Conservation (phyloP, 2,329 filamentous ascomycete genomes). For the Colletotrichum orbiculare region DNA sequence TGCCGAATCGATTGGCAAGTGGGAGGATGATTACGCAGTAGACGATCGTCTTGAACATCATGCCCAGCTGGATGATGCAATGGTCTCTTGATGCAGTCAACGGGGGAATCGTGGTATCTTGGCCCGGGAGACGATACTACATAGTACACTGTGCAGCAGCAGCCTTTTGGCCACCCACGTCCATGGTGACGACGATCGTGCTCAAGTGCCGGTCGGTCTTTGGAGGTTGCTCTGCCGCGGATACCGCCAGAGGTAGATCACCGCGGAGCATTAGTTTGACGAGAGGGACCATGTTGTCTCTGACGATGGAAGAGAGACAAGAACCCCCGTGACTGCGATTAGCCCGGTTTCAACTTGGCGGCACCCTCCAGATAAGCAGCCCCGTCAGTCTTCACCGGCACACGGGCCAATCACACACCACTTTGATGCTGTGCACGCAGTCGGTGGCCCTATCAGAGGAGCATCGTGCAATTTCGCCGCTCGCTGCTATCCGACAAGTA, state of each 20-base stretch:
- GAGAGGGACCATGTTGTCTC: slow-evolving; percentile 25
- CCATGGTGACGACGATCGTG: slow-evolving; percentile 16
- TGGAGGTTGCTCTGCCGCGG: slow-evolving; percentile 26
- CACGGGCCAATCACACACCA: slow-evolving; percentile 16
- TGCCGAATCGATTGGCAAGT: too few relatives aligned
- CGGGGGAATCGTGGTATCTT: too few relatives aligned
- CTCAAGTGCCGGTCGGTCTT: slow-evolving; percentile 18
- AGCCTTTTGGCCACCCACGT: too few relatives aligned
- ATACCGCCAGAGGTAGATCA: slow-evolving; percentile 10
- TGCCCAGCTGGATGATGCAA: too few relatives aligned
- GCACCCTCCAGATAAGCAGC: slow-evolving; percentile 34
- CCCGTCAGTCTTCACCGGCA: slow-evolving; percentile 13
- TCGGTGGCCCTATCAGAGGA: not conserved
- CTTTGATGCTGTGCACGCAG: too few relatives aligned
- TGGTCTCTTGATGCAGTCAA: too few relatives aligned
- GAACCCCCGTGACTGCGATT: slow-evolving; percentile 34
- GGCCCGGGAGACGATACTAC: not conserved
- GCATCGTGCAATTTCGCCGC: not conserved
- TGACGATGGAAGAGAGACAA: slow-evolving; percentile 32
- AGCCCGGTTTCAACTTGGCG: slow-evolving; percentile 33
- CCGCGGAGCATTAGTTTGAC: not conserved
- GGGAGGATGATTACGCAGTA: too few relatives aligned
- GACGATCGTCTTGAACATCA: too few relatives aligned
- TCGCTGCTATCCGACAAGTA: too few relatives aligned
- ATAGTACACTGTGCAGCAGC: not conserved